Evolutionary conservation across 1,139 yeast species (phyloP).

Genomic region (Kodamaea alishanica): DNA sequence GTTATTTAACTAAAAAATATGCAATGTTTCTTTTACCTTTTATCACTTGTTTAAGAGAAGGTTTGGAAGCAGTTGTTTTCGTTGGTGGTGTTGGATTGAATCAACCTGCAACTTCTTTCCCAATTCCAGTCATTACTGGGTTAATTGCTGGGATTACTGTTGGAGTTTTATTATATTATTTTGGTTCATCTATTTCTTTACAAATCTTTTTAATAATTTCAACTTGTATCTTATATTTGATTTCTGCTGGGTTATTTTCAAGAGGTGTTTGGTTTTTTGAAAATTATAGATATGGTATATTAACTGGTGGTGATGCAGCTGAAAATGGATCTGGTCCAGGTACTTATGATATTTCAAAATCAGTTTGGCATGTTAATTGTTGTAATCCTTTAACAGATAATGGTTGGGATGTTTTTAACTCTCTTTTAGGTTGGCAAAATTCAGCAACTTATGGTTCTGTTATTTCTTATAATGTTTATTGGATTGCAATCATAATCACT

Average conservation of each 20-base stretch:
- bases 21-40: constrained; percentile 78
- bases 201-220: constrained; percentile 78
- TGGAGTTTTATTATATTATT: constrained; percentile 67
- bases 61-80: constrained; percentile 86
- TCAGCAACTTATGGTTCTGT: constrained; percentile 88
- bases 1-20: constrained; percentile 53
- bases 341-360: constrained; percentile 67
- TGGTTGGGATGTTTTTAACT: constrained; percentile 92
- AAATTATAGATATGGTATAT: constrained; percentile 54
- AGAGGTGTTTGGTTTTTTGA: constrained; percentile 89
- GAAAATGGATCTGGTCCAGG: constrained; percentile 93
- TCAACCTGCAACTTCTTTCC: constrained; percentile 75
- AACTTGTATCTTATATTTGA: constrained; percentile 77
- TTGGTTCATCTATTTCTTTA: constrained; percentile 72
- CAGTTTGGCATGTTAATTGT: constrained; percentile 94
- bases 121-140: constrained; percentile 78
- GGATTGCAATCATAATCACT: constrained; percentile 59
- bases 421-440: constrained; percentile 87
- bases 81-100: constrained; percentile 87
- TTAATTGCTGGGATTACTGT: constrained; percentile 66
- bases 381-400: constrained; percentile 86
- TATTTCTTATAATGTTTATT: constrained; percentile 76
- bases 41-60: constrained; percentile 83
- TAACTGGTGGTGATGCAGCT: constrained; percentile 85
- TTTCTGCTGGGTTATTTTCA: constrained; percentile 85